A percentile compares a stretch with the other conserved stretches of the same genome.
Evolutionary conservation across 495 filamentous ascomycete genomes (phyloP).

Genomic region (Aspergillus olivimuriae): DNA sequence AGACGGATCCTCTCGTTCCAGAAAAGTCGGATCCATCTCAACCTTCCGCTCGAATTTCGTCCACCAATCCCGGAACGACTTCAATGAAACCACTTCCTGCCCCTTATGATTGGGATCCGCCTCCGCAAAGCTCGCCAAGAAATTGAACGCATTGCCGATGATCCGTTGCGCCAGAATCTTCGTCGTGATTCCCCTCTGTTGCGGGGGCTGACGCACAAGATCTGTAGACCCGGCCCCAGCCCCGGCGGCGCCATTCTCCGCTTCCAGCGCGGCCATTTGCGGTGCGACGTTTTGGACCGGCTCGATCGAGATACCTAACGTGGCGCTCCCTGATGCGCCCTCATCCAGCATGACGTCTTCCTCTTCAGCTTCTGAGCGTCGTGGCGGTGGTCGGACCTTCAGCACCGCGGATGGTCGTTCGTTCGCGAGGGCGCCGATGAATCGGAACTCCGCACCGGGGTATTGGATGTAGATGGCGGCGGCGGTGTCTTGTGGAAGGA

Average conservation of each 20-base stretch:
- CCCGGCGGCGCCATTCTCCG: conserved; percentile 22
- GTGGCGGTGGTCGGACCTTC: conserved; percentile 41
- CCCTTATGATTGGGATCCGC: conserved; percentile 40
- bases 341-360: conserved; percentile 44
- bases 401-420: conserved; percentile 90
- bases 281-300: conserved; percentile 60
- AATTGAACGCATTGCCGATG: conserved; percentile 96
- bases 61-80: conserved; percentile 96
- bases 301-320: conserved; percentile 82
- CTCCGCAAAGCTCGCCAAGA: conserved; percentile 78
- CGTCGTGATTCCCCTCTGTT: conserved; percentile 46
- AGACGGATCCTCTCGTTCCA: conserved; percentile 67
- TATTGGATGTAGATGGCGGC: conserved; percentile 85
- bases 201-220: conserved; percentile 24
- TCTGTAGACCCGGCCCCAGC: conserved; percentile 24
- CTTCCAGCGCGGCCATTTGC: conserved; percentile 55
- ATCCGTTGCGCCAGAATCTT: conserved; percentile 84
- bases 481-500: conserved; percentile 67
- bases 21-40: conserved; percentile 77
- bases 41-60: conserved; percentile 87
- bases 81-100: conserved; percentile 80
- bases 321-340: conserved; percentile 35
- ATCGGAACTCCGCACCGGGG: conserved; percentile 57
- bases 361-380: conserved; percentile 23
- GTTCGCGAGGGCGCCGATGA: conserved; percentile 81